phyloP scores from a whole-genome alignment of 495 filamentous ascomycete genomes.

The Patellaria atrata region DNA sequence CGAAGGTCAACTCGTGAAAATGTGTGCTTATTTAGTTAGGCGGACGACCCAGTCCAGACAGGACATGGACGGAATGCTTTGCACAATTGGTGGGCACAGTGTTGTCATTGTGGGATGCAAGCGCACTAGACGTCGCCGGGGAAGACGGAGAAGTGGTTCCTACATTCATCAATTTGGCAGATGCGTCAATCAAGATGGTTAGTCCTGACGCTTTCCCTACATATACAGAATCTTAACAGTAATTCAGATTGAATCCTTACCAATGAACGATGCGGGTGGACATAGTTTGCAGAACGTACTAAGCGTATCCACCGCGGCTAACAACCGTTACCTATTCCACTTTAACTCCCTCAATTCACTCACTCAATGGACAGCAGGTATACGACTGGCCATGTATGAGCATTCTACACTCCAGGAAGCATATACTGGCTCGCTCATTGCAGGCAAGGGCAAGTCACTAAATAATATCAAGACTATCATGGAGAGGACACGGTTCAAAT shows the following conservation, averaged over 20 bases:
- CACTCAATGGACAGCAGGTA: constrained; percentile 90
- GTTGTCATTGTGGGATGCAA: constrained; percentile 89
- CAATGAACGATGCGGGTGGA: constrained; percentile 59
- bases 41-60: constrained; percentile 70
- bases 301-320: constrained; percentile 85
- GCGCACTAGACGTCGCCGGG: constrained; percentile 76
- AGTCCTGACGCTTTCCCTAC: constrained; percentile 3
- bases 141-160: constrained; percentile 75
- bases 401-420: constrained; percentile 86
- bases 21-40: constrained; percentile 38
- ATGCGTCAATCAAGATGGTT: constrained; percentile 97
- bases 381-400: constrained; percentile 90
- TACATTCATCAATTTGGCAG: constrained; percentile 92
- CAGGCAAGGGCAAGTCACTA: constrained; percentile 76
- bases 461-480: constrained; percentile 82
- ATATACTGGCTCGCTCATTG: constrained; percentile 90
- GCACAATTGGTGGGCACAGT: constrained; percentile 92
- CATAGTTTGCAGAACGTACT: constrained; percentile 82
- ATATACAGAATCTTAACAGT: constrained; percentile 6
- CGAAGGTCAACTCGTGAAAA: neutral
- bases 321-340: constrained; percentile 88
- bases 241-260: constrained; percentile 71
- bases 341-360: constrained; percentile 91
- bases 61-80: constrained; percentile 93
- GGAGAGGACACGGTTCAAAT: constrained; percentile 55